Evolutionary conservation across 2,329 filamentous ascomycete species (phyloP), one percentile per base, ranked within the genome.

Genomic region (Colletotrichum magnum): DNA sequence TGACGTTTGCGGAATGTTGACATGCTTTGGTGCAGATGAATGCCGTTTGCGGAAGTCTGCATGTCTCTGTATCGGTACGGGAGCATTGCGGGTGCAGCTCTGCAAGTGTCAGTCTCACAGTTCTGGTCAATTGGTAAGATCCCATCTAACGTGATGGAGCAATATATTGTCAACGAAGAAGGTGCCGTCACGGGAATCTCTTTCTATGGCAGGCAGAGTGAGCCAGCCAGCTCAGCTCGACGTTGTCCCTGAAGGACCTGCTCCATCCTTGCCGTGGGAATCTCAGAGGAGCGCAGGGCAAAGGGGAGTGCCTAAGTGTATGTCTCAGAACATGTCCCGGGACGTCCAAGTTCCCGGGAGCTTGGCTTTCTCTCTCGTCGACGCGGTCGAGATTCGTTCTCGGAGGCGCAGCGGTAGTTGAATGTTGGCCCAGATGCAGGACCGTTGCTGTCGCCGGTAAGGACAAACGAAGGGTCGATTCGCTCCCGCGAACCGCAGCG

Each of bases 1-100:
- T 39, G 43, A 57, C 36, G 66, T 52, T 65, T 60, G 50, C 50
- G 56, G 45, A 24, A 18, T 18, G 10, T n/a, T 28, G 45, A 41
- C 43, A 32, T 41, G 43, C 43, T 43, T 9, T 50, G 21, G 32
- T 18, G 7, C 21, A 24, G 7, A 50, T 6, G 9, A 59, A 53
- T 47, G 56, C 56, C 54, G 62, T 41, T 69, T 28, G 45, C 62
- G 9, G 51, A 21, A 12, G 13, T 52, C 5, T 12, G 5, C 16
- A n/a, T 28, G 50, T 32, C 61, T 45, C 39, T 47, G 24, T 47
- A 60, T 60, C 41, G 36, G 32, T 51, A 50, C 39, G 59, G 39
- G 52, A 47, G 50, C 59, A 62, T 21, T 26, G 1, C 16, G 4
- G 6, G 41, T 32, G 18, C 13, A 43, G 7, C 47, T 51, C 9